A percentile compares a stretch with the other conserved stretches of the same genome.
These are phyloP conservation scores for Podospora appendiculata DNA, from an alignment of 495 filamentous ascomycete species.

Conservation along the genomic window DNA sequence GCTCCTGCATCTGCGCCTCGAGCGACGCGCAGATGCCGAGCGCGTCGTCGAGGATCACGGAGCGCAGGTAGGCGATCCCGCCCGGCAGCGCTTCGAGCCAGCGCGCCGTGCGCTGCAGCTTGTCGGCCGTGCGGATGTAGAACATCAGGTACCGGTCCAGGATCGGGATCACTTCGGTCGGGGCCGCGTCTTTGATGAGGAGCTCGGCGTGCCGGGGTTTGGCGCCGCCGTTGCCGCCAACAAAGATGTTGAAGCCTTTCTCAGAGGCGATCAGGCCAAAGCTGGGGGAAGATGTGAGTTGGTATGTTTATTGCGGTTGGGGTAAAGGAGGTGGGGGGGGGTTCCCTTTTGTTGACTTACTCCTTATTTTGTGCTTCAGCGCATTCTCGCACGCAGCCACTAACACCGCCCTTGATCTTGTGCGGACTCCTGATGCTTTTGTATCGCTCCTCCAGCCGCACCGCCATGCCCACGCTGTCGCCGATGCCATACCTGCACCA, in stretches of 20 bases:
- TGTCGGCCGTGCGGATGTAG: slow-evolving; percentile 95
- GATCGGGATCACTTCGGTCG: slow-evolving; percentile 77
- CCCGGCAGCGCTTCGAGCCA: slow-evolving; percentile 88
- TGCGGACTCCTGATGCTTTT: slow-evolving; percentile 88
- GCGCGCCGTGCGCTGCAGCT: slow-evolving; percentile 84
- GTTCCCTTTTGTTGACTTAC: slow-evolving; percentile 33
- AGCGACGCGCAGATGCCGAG: slow-evolving; percentile 82
- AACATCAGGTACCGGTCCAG: slow-evolving; percentile 91
- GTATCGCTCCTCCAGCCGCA: slow-evolving; percentile 87
- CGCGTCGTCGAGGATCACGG: slow-evolving; percentile 82
- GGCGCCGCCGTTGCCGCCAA: slow-evolving; percentile 87
- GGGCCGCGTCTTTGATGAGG: slow-evolving; percentile 84
- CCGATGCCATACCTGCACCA: slow-evolving; percentile 94
- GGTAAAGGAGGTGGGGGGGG: not conserved
- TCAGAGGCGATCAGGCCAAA: slow-evolving; percentile 94
- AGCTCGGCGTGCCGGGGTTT: slow-evolving; percentile 80
- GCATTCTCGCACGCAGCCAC: slow-evolving; percentile 88
- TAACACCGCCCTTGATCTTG: slow-evolving; percentile 91
- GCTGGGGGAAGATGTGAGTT: slow-evolving; percentile 27
- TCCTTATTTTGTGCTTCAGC: slow-evolving; percentile 96
- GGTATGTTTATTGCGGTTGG: too few species aligned
- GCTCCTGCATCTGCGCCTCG: slow-evolving; percentile 81
- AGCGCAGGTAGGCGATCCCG: slow-evolving; percentile 75
- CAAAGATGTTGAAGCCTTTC: slow-evolving; percentile 93
- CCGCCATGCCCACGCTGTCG: slow-evolving; percentile 95